Percentiles rank a stretch among this genome's conserved stretches.
Conservation (phyloP, 192 early-diverging fungal genomes). For the Backusella sp. region DNA sequence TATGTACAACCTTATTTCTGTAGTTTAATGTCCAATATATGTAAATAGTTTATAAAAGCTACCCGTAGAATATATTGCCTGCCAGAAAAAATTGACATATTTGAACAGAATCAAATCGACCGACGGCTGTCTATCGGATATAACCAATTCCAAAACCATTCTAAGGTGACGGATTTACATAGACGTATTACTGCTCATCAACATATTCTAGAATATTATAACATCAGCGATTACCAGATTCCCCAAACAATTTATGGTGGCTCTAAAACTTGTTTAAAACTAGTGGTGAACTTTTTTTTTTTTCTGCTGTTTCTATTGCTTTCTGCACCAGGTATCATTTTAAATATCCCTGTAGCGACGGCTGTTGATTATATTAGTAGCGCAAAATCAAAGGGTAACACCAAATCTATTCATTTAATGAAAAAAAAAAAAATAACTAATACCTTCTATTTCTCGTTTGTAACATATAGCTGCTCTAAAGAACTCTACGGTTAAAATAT, state of each 20-base stretch:
- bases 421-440: not conserved
- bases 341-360: slow-evolving; percentile 54
- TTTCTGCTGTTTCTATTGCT: slow-evolving; percentile 74
- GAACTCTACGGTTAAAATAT: slow-evolving; percentile 90
- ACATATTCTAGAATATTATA: slow-evolving; percentile 84
- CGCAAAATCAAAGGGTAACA: slow-evolving; percentile 49
- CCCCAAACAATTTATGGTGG: slow-evolving; percentile 71
- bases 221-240: slow-evolving; percentile 96
- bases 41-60: slow-evolving; percentile 79
- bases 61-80: slow-evolving; percentile 90
- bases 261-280: slow-evolving; percentile 59
- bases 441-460: not conserved
- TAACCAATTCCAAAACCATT: slow-evolving; percentile 76
- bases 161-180: slow-evolving; percentile 74
- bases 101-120: slow-evolving; percentile 84
- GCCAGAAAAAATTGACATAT: slow-evolving; percentile 77
- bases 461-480: slow-evolving; percentile 66
- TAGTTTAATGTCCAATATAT: not conserved
- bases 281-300: slow-evolving; percentile 66
- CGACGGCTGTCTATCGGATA: slow-evolving; percentile 87
- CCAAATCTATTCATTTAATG: not conserved
- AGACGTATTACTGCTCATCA: slow-evolving; percentile 82
- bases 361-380: slow-evolving; percentile 51
- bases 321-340: slow-evolving; percentile 73
- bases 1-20: not conserved